Conservation (phyloP, 768 basidiomycete species). For the Boletus barrowsii region DNA sequence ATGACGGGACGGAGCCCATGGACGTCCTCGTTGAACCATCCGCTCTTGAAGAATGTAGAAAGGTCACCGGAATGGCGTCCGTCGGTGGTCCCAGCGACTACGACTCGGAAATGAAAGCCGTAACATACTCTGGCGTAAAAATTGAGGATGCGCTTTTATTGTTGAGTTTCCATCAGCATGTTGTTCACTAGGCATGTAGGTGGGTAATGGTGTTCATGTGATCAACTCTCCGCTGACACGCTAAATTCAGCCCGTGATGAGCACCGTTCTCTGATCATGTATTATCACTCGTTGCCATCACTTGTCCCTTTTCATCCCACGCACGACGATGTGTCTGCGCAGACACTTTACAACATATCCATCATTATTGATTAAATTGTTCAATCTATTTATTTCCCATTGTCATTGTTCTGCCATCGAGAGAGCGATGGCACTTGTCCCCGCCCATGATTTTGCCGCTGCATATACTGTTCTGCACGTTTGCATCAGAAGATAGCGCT, state of each 20-base stretch:
- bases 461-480: slow-evolving; percentile 15
- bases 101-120: slow-evolving; percentile 26
- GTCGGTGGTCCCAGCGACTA: slow-evolving; percentile 23
- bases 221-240: slow-evolving; percentile 8
- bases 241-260: slow-evolving; percentile 13
- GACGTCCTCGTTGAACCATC: slow-evolving; percentile 40
- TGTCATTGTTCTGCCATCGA: slow-evolving; percentile 3
- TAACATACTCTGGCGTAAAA: slow-evolving; percentile 50
- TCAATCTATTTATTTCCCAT: slow-evolving; percentile 23
- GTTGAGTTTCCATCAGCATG: slow-evolving; percentile 70
- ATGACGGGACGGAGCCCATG: slow-evolving; percentile 30
- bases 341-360: slow-evolving; percentile 27
- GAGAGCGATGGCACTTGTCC: slow-evolving; percentile 6
- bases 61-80: slow-evolving; percentile 31
- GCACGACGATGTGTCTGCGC: slow-evolving; percentile 11
- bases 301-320: slow-evolving; percentile 9
- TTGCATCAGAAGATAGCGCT: slow-evolving; percentile 12
- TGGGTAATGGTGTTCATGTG: slow-evolving; percentile 9
- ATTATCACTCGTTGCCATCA: slow-evolving; percentile 15
- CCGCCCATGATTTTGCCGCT: slow-evolving; percentile 10
- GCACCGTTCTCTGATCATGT: slow-evolving; percentile 18
- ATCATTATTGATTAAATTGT: slow-evolving; percentile 38
- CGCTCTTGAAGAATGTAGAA: slow-evolving; percentile 48
- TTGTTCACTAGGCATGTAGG: slow-evolving; percentile 45
- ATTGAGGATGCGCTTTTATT: slow-evolving; percentile 74